These are phyloP conservation scores for Boletus fagicola DNA, from an alignment of 768 basidiomycete genomes.

Conservation along the genomic window DNA sequence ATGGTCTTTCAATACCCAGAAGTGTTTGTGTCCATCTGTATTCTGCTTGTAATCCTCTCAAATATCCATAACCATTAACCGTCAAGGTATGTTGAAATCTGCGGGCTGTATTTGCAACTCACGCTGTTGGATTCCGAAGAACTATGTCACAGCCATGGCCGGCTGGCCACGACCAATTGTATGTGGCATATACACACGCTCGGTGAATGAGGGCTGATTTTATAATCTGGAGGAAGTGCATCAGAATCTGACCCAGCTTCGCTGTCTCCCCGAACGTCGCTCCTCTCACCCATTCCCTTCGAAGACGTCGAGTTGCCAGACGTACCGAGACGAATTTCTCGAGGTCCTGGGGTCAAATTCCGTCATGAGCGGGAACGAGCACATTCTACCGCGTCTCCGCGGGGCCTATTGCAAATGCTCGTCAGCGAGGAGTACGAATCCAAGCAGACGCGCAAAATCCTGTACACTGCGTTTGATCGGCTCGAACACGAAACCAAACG, in stretches of 20 bases:
- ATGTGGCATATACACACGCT: conserved; percentile 11
- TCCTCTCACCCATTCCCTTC: conserved; percentile 28
- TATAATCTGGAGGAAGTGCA: conserved; percentile 7
- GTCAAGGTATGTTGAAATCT: conserved; percentile 6
- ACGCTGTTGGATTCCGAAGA: conserved; percentile 9
- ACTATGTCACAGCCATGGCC: conserved; percentile 30
- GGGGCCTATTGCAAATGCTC: conserved; percentile 34
- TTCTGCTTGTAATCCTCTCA: neutral
- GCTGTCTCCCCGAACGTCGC: conserved; percentile 28
- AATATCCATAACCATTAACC: neutral
- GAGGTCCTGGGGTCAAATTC: conserved; percentile 35
- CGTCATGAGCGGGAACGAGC: conserved; percentile 35
- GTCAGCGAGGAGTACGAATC: conserved; percentile 42
- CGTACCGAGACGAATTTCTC: conserved; percentile 7
- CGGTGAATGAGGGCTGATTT: neutral
- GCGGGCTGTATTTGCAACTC: neutral
- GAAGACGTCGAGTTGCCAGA: conserved; percentile 6
- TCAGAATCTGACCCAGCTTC: conserved; percentile 31
- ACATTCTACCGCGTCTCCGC: conserved; percentile 30
- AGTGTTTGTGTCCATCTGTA: neutral
- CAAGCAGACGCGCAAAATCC: conserved; percentile 37
- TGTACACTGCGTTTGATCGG: conserved; percentile 38
- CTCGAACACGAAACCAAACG: conserved; percentile 38
- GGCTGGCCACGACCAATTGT: conserved; percentile 15
- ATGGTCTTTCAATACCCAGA: conserved; percentile 8